A percentile compares a stretch with the other conserved stretches of the same genome.
Conservation (phyloP, 2,329 filamentous ascomycete genomes). For the Dactylellina sp. region DNA sequence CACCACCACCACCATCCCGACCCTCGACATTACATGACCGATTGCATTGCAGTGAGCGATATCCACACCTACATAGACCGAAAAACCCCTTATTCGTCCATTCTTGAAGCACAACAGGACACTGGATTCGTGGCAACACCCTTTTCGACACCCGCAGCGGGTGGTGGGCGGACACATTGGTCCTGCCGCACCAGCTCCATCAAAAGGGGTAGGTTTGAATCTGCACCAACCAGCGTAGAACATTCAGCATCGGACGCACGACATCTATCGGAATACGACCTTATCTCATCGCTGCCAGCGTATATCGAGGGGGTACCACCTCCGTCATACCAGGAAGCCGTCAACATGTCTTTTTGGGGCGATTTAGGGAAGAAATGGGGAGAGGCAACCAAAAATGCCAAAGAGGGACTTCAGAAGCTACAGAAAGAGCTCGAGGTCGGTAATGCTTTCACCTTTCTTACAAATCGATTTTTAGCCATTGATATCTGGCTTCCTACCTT, state of each 20-base stretch:
- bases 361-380: constrained; percentile 49
- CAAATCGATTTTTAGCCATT: constrained; percentile 3
- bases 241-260: constrained; percentile 51
- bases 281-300: constrained; percentile 56
- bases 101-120: constrained; percentile 26
- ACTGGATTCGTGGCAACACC: constrained; percentile 55
- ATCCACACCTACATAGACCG: constrained; percentile 41
- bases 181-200: constrained; percentile 56
- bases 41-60: constrained; percentile 53
- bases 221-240: constrained; percentile 42
- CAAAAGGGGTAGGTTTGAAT: constrained; percentile 57
- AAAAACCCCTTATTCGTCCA: constrained; percentile 46
- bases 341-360: constrained; percentile 55
- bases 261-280: constrained; percentile 51
- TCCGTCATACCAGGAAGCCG: constrained; percentile 55
- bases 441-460: constrained; percentile 7
- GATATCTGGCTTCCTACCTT: constrained; percentile 14
- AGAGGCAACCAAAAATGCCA: constrained; percentile 45
- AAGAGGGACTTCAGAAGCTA: constrained; percentile 41
- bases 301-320: constrained; percentile 44
- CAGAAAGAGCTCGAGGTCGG: constrained; percentile 49
- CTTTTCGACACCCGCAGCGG: constrained; percentile 53
- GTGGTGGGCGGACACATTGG: constrained; percentile 52
- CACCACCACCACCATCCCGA: constrained; percentile 43
- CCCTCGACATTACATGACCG: constrained; percentile 55